A percentile compares a stretch with the other conserved stretches of the same genome.
These are phyloP conservation scores for Rossbeevera mucosa DNA, from an alignment of 768 basidiomycete species.

Conservation along the genomic window DNA sequence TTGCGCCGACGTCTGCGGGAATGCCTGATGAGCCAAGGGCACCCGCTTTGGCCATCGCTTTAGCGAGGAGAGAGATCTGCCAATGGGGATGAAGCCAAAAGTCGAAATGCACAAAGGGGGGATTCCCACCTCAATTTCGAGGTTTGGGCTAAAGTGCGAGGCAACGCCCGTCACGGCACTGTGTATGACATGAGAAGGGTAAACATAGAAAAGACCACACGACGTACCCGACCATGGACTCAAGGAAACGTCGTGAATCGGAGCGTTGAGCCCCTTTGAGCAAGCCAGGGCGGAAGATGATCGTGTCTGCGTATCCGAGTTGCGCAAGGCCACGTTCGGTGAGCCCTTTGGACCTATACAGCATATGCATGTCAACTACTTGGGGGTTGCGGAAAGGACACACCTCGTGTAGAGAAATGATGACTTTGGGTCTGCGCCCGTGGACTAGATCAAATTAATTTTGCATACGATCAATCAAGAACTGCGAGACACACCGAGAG, in stretches of 20 bases:
- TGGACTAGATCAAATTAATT: no score
- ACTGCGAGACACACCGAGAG: conserved; percentile 49
- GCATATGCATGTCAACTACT: not conserved
- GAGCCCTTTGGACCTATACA: conserved; percentile 63
- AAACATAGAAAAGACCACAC: not conserved
- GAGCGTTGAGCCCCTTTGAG: conserved; percentile 46
- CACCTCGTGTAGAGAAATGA: conserved; percentile 50
- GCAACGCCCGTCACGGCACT: conserved; percentile 37
- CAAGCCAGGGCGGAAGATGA: conserved; percentile 63
- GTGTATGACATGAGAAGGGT: not conserved
- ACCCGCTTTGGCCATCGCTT: conserved; percentile 52
- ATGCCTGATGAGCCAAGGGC: conserved; percentile 48
- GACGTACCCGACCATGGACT: conserved; percentile 42
- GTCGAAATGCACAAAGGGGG: no score
- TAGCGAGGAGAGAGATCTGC: conserved; percentile 51
- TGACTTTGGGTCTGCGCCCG: conserved; percentile 46
- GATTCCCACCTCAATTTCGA: conserved; percentile 43
- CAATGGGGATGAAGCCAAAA: no score
- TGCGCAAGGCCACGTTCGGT: conserved; percentile 66
- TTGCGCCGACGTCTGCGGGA: conserved; percentile 40
- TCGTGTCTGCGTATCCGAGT: conserved; percentile 66
- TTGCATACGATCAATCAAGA: no score
- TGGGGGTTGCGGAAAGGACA: not conserved
- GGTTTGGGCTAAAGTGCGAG: conserved; percentile 34
- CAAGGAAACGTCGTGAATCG: conserved; percentile 34